Base-by-base conservation (phyloP, 306 rosid species). In the Lathyrus aphaca region DNA sequence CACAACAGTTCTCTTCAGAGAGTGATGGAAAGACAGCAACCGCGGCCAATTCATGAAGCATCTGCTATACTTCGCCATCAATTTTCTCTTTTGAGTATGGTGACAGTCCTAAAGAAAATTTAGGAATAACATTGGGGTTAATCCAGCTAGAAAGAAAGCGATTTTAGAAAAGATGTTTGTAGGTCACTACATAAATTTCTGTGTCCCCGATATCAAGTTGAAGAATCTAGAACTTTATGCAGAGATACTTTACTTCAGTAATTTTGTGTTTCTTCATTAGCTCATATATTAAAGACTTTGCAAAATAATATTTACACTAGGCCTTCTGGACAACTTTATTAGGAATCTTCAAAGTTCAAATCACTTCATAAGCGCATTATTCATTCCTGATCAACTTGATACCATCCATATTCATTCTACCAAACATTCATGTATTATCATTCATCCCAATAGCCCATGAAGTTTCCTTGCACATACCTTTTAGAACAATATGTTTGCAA, bases 221-320 rank as follows among this genome's bases (percentile, higher is more conserved):
- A 39, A 42, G 69, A 42, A 40, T 21, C 37, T 40, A 11, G 14
- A 13, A 21, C 51, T 12, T 5, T 13, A 63, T 63, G 37, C 35
- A 40, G 2, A 40, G 35, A 63, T 17, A 17, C 3, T 38, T 32
- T 35, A 18, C 2, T 37, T 62, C 50, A 17, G 48, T 39, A 38
- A 60, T 35, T 60, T 37, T 16, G 15, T 37, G 46, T 19, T 61
- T 61, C 66, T 9, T 37, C 6, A 58, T 3, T 3, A 8, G 14
- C 21, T 15, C 8, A 4, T 21, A 4, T 53, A 58, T 14, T 5
- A 32, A 30, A 3, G 10, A 8, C 5, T 37, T 17, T 37, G 15
- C 37, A 40, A 40, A 63, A 42, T 40, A 17, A 19, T 39, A 61
- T 61, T 61, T 37, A 15, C 32, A 61, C 14, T 23, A 61, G 30